Evolutionary conservation across 2,329 filamentous ascomycete genomes (phyloP), one percentile per base, ranked within the genome.

Genomic region (Talaromyces piceae): DNA sequence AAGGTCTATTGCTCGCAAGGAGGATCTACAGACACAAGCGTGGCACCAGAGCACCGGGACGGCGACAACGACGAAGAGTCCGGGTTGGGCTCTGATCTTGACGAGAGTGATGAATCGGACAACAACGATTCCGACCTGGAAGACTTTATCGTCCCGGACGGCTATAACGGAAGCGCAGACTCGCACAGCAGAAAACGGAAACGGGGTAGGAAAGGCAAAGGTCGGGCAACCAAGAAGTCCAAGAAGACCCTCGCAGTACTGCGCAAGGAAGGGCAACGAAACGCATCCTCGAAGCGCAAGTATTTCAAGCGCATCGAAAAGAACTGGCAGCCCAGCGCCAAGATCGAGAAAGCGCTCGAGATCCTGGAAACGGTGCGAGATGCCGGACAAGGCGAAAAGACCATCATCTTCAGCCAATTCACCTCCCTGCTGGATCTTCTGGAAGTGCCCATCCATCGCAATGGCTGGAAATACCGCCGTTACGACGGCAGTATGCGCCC

Each of bases 341-440:
- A 91, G 67, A 82, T 88, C 26, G 79, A 81, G 20, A 83, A 84
- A 63, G 81, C 82, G 5, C 69, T 87, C 51, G 80, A 87, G 50
- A 75, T 91, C 5, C 70, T 91, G 11, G 63, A 72, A 9, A 65
- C 71, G 12, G 75, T 81, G 51, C 67, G 73, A 49, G 61, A 61
- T n/a, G 67, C 70, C 8, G 71, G 74, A 27, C 62, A 78, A 2
- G 77, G 77, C 1, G 84, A 89, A 64, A 91, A 91, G 67, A 88
- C 85, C 0, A 84, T 93, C 49, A 79, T 93, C 56, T 93, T 93
- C 71, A 87, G 83, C 51, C 87, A 90, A 60, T 93, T 87, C 72
- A 91, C 88, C 0, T 83, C 86, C 0, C 74, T 91, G 16, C 79
- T 93, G 2, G 87, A 91, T 66, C 75, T 91, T 4, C 72, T 91